Conservation (phyloP, 306 rosid species). For the Prunus persica region Prunus_persica_NCBIv2 NC_034011.1:21581001-21581500, state of each 20-base stretch:
- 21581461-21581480: background rate
- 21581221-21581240: background rate
- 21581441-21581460: conserved; percentile 51
- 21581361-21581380: conserved; percentile 97
- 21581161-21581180: background rate
- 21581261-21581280: conserved; percentile 57
- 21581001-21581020: too few relatives aligned
- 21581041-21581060: too few relatives aligned
- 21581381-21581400: conserved; percentile 80
- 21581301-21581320: conserved; percentile 69
- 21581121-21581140: background rate
- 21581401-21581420: conserved; percentile 98
- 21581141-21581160: background rate
- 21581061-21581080: too few relatives aligned
- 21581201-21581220: background rate
- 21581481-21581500: too few relatives aligned
- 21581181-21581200: background rate
- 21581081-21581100: too few relatives aligned
- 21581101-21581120: too few relatives aligned
- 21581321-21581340: conserved; percentile 56
- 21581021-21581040: too few relatives aligned
- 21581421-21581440: conserved; percentile 77
- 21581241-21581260: background rate
- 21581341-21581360: conserved; percentile 86
- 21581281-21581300: conserved; percentile 59